These are phyloP conservation scores for Begonia peltatifolia DNA, from an alignment of 306 rosid species.

Conservation along the genomic window DNA sequence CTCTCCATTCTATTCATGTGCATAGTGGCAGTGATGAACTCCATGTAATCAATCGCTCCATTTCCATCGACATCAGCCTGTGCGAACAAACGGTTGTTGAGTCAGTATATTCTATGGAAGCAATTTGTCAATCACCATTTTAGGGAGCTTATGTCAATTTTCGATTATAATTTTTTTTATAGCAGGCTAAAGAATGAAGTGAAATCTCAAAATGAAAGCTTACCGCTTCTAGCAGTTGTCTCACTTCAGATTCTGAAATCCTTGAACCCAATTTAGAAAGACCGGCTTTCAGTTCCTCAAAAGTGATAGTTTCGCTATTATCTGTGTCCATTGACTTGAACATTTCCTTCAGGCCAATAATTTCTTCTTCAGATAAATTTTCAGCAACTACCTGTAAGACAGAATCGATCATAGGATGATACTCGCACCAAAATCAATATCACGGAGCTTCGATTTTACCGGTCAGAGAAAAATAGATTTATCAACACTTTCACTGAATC, in stretches of 20 bases:
- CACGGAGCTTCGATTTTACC: not conserved
- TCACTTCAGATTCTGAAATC: conserved; percentile 92
- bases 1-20: conserved; percentile 92
- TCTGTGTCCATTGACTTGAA: conserved; percentile 97
- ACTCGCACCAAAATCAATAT: too few relatives aligned
- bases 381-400: conserved; percentile 76
- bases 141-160: too few relatives aligned
- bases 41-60: conserved; percentile 85
- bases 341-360: conserved; percentile 93
- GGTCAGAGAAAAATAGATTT: not conserved
- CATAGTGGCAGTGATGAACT: conserved; percentile 94
- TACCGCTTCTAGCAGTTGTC: conserved; percentile 95
- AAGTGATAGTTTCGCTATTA: conserved; percentile 90
- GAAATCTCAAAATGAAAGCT: not conserved
- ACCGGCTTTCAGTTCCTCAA: conserved; percentile 89
- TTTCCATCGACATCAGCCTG: conserved; percentile 98
- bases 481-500: too few relatives aligned
- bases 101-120: too few relatives aligned
- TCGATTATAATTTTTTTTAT: too few relatives aligned
- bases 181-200: not conserved
- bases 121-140: too few relatives aligned
- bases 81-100: not conserved
- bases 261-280: conserved; percentile 80
- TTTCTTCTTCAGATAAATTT: conserved; percentile 95
- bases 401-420: conserved; percentile 4